Evolutionary conservation across 441 rosid species (phyloP).

Genomic region (Gossypium laxum): DNA sequence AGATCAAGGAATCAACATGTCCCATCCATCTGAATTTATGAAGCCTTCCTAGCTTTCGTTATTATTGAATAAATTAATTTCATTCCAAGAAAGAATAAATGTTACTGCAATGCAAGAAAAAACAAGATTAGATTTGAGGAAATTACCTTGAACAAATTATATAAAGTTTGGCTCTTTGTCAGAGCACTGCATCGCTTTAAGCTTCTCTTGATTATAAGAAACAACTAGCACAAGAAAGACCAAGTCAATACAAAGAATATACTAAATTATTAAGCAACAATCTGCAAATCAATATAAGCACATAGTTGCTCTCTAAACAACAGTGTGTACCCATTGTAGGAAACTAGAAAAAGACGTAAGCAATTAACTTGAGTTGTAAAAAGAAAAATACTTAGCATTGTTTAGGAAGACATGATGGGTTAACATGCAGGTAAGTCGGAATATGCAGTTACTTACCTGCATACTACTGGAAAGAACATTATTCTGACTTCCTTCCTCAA

Average conservation of each 20-base stretch:
- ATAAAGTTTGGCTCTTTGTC: conserved; percentile 78
- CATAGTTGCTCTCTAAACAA: background rate
- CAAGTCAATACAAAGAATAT: conserved; percentile 11
- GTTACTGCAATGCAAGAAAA: conserved; percentile 4
- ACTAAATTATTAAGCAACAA: background rate
- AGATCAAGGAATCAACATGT: conserved; percentile 6
- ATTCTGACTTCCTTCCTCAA: conserved; percentile 91
- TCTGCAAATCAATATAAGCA: background rate
- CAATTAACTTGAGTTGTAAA: background rate
- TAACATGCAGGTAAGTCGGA: background rate
- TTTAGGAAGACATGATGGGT: background rate
- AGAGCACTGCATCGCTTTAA: conserved; percentile 88
- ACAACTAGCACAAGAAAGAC: conserved; percentile 45
- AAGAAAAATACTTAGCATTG: background rate
- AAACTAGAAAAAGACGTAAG: background rate
- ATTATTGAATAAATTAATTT: background rate
- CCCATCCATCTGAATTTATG: background rate
- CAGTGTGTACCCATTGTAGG: background rate
- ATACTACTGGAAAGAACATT: conserved; percentile 92
- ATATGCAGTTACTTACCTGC: conserved; percentile 46
- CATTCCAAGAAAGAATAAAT: conserved; percentile 5
- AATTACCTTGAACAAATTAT: conserved; percentile 81
- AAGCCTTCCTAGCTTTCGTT: background rate
- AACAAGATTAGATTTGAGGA: conserved; percentile 1
- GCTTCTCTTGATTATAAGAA: conserved; percentile 89